Conservation (phyloP, 352 stramenopile genomes). For the Pythium sukuiense region DNA sequence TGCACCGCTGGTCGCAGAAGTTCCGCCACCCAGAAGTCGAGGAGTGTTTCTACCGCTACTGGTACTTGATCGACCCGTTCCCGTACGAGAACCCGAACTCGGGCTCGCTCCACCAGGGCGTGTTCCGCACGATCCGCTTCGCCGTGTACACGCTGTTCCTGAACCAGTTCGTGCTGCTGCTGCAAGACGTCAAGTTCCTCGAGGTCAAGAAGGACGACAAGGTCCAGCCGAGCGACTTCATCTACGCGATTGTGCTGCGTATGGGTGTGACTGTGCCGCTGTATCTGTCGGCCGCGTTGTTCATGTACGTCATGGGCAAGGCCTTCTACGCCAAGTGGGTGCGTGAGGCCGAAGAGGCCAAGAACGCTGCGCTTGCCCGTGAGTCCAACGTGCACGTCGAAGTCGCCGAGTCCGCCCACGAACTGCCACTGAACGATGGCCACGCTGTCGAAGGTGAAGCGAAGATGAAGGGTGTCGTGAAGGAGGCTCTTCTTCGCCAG, state of each 20-base stretch:
- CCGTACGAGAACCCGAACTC: constrained; percentile 84
- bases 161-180: constrained; percentile 68
- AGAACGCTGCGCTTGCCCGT: constrained; percentile 50
- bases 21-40: constrained; percentile 76
- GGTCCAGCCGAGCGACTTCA: constrained; percentile 54
- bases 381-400: constrained; percentile 37
- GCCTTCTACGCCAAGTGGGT: constrained; percentile 75
- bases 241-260: constrained; percentile 58
- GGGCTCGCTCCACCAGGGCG: constrained; percentile 63
- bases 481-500: constrained; percentile 45
- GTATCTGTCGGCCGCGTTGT: constrained; percentile 63
- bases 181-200: constrained; percentile 83
- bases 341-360: constrained; percentile 58
- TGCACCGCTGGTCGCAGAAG: constrained; percentile 65
- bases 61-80: constrained; percentile 86
- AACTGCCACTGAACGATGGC: constrained; percentile 22
- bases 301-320: constrained; percentile 80
- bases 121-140: constrained; percentile 77
- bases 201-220: constrained; percentile 54
- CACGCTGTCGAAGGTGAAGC: constrained; percentile 10
- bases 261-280: constrained; percentile 75
- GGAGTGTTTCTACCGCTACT: constrained; percentile 81
- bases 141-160: constrained; percentile 68
- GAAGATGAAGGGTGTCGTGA: constrained; percentile 49
- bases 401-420: constrained; percentile 21